Conservation (phyloP, 768 basidiomycete species). For the Hydnomerulius pinastri region DNA sequence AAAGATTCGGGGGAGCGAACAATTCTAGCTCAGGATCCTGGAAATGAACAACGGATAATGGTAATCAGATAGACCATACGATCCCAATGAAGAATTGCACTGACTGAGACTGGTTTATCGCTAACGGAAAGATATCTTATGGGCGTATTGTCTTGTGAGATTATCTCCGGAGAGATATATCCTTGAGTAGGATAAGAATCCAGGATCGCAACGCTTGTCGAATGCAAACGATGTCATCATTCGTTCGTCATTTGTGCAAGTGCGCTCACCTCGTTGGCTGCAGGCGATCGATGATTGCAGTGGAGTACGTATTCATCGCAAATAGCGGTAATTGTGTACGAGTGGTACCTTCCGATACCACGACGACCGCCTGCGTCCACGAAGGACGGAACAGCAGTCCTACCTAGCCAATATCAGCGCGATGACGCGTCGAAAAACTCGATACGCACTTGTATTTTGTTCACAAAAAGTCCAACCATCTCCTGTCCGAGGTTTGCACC, state of each 20-base stretch:
- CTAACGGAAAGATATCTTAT: conserved; percentile 51
- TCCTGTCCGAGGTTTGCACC: conserved; percentile 57
- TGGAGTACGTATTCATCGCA: conserved; percentile 52
- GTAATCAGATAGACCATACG: conserved; percentile 11
- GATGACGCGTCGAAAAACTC: not conserved
- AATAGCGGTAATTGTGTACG: conserved; percentile 47
- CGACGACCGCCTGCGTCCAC: conserved; percentile 47
- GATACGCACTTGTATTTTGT: conserved; percentile 44
- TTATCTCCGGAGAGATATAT: conserved; percentile 43
- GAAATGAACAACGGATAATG: too few relatives aligned
- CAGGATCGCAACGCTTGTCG: conserved; percentile 46
- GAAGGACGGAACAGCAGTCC: conserved; percentile 51
- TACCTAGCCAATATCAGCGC: conserved; percentile 36
- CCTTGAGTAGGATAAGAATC: conserved; percentile 53
- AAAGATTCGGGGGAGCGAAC: conserved; percentile 58
- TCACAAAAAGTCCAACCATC: conserved; percentile 45
- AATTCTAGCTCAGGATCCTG: conserved; percentile 38
- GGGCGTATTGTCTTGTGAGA: conserved; percentile 46
- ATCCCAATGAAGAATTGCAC: too few relatives aligned
- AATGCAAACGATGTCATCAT: not conserved
- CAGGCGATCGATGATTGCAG: conserved; percentile 41
- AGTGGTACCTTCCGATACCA: conserved; percentile 54
- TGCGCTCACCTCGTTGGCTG: conserved; percentile 46
- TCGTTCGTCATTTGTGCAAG: not conserved
- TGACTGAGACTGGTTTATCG: conserved; percentile 9